phyloP scores from a whole-genome alignment of 805 yeast genomes.

The Candida maesae region DNA sequence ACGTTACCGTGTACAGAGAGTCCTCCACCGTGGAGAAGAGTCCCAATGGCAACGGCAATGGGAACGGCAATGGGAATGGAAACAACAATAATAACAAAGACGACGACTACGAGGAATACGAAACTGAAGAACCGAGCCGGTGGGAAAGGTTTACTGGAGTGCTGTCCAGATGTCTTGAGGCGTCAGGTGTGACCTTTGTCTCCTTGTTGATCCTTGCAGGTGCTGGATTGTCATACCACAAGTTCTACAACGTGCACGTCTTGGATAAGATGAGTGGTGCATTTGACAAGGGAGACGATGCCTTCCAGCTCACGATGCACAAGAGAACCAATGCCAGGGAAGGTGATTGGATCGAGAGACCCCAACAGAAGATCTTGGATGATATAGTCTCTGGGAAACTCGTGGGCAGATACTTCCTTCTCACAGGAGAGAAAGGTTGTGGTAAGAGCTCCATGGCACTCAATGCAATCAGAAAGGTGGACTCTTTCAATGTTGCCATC shows the following conservation, averaged over 20 bases:
- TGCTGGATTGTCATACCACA: conserved; percentile 71
- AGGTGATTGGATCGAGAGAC: conserved; percentile 64
- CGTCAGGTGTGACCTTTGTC: conserved; percentile 68
- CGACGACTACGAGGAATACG: conserved; percentile 13
- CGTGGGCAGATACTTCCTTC: conserved; percentile 63
- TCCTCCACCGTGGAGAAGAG: not conserved
- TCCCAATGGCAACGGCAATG: conserved; percentile 1
- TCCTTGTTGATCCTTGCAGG: conserved; percentile 64
- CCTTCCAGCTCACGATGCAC: conserved; percentile 56
- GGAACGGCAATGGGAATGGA: conserved; percentile 2
- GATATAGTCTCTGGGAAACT: conserved; percentile 61
- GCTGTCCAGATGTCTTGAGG: conserved; percentile 49
- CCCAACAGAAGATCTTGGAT: conserved; percentile 62
- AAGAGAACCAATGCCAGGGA: conserved; percentile 33
- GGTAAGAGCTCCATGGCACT: conserved; percentile 76
- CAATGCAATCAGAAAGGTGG: conserved; percentile 62
- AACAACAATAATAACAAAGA: conserved; percentile 9
- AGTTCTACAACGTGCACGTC: conserved; percentile 54
- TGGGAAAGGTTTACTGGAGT: conserved; percentile 19
- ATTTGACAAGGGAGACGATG: conserved; percentile 64
- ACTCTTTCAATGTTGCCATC: conserved; percentile 61
- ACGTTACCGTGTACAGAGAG: conserved; percentile 1
- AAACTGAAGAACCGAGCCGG: conserved; percentile 10
- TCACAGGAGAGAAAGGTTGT: conserved; percentile 84
- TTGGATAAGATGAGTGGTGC: conserved; percentile 61